Conservation (phyloP, 2,329 filamentous ascomycete genomes). For the Phialocephala subalpina region DNA sequence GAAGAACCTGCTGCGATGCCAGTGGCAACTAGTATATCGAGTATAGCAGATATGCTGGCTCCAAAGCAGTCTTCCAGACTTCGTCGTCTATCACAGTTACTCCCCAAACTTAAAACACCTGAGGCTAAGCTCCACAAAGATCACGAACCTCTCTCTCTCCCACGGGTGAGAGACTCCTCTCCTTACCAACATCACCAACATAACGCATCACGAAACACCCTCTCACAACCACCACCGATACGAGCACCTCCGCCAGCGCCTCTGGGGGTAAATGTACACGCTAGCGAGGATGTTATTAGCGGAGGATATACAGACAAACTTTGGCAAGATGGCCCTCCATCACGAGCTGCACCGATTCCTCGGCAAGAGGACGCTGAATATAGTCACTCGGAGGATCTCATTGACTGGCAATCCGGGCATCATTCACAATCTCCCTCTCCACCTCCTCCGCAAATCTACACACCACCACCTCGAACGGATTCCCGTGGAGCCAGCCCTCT, state of each 20-base stretch:
- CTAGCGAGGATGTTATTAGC: background rate
- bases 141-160: background rate
- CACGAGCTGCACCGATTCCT: background rate
- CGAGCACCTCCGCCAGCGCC: conserved; percentile 4
- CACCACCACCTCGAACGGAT: conserved; percentile 9
- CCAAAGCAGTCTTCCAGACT: conserved; percentile 22
- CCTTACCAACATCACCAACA: background rate
- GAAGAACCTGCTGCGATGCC: background rate
- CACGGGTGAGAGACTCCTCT: background rate
- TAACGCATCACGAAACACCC: no score
- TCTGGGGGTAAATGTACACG: background rate
- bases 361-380: background rate
- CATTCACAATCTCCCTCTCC: conserved; percentile 6
- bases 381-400: background rate
- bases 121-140: conserved; percentile 31
- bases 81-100: conserved; percentile 27
- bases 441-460: conserved; percentile 2
- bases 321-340: background rate
- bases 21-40: conserved; percentile 3
- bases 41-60: background rate
- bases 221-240: background rate
- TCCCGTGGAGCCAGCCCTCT: conserved; percentile 3
- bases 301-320: background rate
- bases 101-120: conserved; percentile 23
- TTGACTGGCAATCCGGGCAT: background rate